phyloP scores from a whole-genome alignment of 1,284 basidiomycete species.

The Pseudozyma hubeiensis region DNA sequence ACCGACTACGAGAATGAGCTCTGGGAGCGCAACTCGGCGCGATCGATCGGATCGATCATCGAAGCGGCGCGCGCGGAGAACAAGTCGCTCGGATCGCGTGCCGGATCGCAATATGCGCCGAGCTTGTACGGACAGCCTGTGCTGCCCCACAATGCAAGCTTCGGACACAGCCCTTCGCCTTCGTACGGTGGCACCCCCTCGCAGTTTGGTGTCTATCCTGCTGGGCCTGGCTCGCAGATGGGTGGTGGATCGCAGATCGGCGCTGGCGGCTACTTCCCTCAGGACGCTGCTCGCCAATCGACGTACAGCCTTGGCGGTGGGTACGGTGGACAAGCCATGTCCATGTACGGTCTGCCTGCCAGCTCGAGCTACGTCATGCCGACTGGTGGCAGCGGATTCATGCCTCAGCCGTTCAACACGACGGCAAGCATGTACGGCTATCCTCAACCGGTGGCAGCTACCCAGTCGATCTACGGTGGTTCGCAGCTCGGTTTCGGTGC shows the following conservation, averaged over 20 bases:
- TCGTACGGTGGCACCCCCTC: conserved; percentile 52
- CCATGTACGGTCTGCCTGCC: conserved; percentile 51
- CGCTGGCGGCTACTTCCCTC: conserved; percentile 43
- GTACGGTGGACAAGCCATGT: conserved; percentile 57
- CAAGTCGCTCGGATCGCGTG: conserved; percentile 51
- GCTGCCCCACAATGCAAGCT: conserved; percentile 40
- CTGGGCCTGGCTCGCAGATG: conserved; percentile 38
- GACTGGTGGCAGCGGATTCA: conserved; percentile 35
- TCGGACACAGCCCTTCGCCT: conserved; percentile 53
- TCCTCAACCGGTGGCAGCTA: conserved; percentile 21
- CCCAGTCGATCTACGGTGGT: conserved; percentile 50
- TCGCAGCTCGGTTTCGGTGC: conserved; percentile 42
- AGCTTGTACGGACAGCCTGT: conserved; percentile 53
- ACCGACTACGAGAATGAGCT: conserved; percentile 76
- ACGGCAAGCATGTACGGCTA: conserved; percentile 47
- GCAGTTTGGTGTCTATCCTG: conserved; percentile 29
- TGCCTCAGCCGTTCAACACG: conserved; percentile 48
- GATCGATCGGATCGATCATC: conserved; percentile 57
- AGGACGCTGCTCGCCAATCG: conserved; percentile 49
- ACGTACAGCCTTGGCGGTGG: conserved; percentile 48
- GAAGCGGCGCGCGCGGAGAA: conserved; percentile 55
- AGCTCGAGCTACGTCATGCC: conserved; percentile 39
- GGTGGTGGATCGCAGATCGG: conserved; percentile 32
- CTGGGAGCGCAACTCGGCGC: conserved; percentile 60
- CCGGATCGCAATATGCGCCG: conserved; percentile 56